Base-by-base conservation (phyloP, 345 rosid genomes). In the Balakata baccata region DNA sequence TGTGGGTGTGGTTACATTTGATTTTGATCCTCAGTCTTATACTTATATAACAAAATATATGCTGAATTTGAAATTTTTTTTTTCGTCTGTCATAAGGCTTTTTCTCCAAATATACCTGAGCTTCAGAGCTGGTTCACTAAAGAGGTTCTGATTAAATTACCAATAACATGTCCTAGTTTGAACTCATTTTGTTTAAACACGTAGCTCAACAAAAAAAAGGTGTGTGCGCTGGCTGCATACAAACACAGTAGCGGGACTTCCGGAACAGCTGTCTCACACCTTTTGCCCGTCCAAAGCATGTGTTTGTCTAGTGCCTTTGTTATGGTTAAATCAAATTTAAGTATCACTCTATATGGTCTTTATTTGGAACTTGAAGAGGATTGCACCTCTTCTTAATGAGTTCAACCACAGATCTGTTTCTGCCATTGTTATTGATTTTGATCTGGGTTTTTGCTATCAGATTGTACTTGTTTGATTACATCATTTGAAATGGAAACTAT, bases 1-100 rank as follows among this genome's bases (percentile, higher is more conserved):
- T 17, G 57, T 69, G 3, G 63, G 14, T 54, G 47, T 20, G 6
- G 29, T 41, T 77, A n/a, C 60, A 51, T 74, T 59, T 74, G 61
- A 25, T 45, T 17, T 60, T 68, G 66, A 62, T 38, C n/a, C 66
- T 62, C 10, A 37, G 47, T 38, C 11, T 17, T 62, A 62, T 66
- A 18, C 51, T 64, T 43, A 20, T 45, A 64, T 13, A 22, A 22
- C 14, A 45, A 64, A 52, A 64, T 39, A 17, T 20, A 43, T 65
- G 29, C 8, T 9, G 14, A 43, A 11, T 61, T 56, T 20, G 18
- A 16, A 6, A 38, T 37, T 38, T 10, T 62, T 5, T 54, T 2
- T 16, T 51, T 51, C 3, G 14, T 56, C 47, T 38, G 12, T 8
- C 18, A 45, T 0, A 65, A 11, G 51, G 49, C 53, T 46, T 12